phyloP scores from a whole-genome alignment of 257 asterid species.

The Fraxinus excelsior region DNA sequence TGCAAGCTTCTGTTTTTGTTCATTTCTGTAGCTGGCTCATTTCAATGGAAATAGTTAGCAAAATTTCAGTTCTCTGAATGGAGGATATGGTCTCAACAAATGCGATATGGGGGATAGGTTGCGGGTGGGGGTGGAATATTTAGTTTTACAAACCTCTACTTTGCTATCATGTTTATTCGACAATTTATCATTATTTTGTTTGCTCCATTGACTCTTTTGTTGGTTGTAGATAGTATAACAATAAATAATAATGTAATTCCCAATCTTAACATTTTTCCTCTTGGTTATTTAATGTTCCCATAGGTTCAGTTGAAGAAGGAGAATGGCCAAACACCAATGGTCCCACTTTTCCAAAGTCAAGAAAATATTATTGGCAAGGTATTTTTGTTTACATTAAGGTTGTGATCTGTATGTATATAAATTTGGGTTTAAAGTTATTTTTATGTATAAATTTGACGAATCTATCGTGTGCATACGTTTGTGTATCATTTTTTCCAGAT shows the following conservation, averaged over 20 bases:
- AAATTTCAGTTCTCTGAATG: background rate
- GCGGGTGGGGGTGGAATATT: background rate
- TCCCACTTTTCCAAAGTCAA: conserved; percentile 56
- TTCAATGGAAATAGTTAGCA: background rate
- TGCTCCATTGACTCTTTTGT: background rate
- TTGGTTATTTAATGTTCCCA: background rate
- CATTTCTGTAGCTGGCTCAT: background rate
- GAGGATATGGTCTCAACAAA: background rate
- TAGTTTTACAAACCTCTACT: background rate
- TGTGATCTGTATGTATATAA: background rate
- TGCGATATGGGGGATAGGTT: background rate
- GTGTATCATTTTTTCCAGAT: conserved; percentile 47
- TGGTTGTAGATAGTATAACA: background rate
- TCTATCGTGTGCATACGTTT: conserved; percentile 16
- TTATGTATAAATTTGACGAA: background rate
- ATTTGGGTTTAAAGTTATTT: background rate
- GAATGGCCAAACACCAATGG: conserved; percentile 53
- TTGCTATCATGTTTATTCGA: background rate
- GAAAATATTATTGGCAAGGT: conserved; percentile 60
- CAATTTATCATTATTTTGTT: background rate
- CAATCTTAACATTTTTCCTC: background rate
- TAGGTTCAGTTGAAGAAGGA: conserved; percentile 56
- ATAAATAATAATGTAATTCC: background rate
- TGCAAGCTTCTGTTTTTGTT: background rate
- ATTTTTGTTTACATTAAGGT: background rate